These are phyloP conservation scores for Aegilops sharonensis DNA, from an alignment of 176 grass and related monocot species.

Conservation along the genomic window DNA sequence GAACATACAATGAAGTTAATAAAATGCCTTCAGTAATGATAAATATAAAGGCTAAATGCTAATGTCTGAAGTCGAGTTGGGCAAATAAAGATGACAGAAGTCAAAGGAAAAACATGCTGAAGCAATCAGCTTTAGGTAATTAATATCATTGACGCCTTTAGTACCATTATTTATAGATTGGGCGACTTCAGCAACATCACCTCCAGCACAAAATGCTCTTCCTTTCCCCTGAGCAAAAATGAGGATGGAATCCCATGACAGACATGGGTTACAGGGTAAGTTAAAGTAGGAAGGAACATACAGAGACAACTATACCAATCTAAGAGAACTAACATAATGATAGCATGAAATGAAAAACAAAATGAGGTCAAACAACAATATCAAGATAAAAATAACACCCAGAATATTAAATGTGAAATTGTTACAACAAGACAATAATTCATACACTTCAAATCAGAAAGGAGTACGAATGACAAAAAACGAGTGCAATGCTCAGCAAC, in stretches of 20 bases:
- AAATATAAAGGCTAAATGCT: conserved; percentile 28
- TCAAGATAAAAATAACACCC: background rate
- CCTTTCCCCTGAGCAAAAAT: conserved; percentile 70
- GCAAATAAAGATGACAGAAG: conserved; percentile 2
- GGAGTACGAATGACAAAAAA: background rate
- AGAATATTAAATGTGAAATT: background rate
- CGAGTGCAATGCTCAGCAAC: background rate
- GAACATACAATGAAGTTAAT: conserved; percentile 18
- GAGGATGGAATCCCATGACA: background rate
- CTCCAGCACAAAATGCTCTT: conserved; percentile 99
- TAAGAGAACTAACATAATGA: background rate
- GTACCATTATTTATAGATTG: conserved; percentile 56
- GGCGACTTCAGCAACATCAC: conserved; percentile 73
- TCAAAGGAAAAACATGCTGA: conserved; percentile 17
- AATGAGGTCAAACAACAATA: background rate
- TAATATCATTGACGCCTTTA: background rate
- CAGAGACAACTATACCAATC: background rate
- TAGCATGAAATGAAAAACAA: conserved; percentile 12
- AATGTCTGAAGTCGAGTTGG: background rate
- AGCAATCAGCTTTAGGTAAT: background rate
- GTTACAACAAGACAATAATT: conserved; percentile 16
- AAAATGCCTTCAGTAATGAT: background rate
- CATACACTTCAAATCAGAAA: background rate
- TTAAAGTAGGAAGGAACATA: background rate
- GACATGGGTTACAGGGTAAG: background rate